A percentile compares a stretch with the other conserved stretches of the same genome.
Conservation (phyloP, 2,329 filamentous ascomycete species). For the Penicillium digitatum region DNA sequence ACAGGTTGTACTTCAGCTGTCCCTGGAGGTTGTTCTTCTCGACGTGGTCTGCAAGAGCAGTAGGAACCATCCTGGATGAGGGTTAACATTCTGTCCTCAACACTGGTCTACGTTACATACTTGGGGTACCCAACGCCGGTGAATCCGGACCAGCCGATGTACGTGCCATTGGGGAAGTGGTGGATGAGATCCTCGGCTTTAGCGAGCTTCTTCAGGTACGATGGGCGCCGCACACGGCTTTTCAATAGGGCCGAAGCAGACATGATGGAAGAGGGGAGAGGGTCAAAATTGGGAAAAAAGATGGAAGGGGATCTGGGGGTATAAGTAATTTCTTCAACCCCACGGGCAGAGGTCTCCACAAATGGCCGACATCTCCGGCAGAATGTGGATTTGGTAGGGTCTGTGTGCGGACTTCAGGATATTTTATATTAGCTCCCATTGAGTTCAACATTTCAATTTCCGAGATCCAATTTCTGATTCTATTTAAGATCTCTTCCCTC, state of each 20-base stretch:
- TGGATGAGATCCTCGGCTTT: constrained; percentile 74
- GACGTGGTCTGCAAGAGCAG: constrained; percentile 80
- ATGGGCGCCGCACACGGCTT: constrained; percentile 69
- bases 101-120: constrained; percentile 45
- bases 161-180: constrained; percentile 78
- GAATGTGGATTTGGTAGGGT: background rate
- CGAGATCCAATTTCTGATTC: no score
- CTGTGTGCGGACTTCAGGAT: background rate
- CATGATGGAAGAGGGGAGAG: constrained; percentile 34
- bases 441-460: no score
- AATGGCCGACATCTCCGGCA: constrained; percentile 3
- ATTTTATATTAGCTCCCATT: no score
- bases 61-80: constrained; percentile 67
- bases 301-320: constrained; percentile 6
- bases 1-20: constrained; percentile 78
- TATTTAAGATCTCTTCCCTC: no score
- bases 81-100: background rate
- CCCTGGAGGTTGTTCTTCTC: constrained; percentile 82
- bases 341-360: constrained; percentile 12
- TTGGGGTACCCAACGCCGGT: constrained; percentile 88
- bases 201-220: constrained; percentile 74
- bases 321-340: constrained; percentile 16
- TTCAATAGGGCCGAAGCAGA: constrained; percentile 69
- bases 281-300: background rate
- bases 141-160: constrained; percentile 88